These are phyloP conservation scores for Phoenix dactylifera DNA, from an alignment of 176 grass and related monocot genomes.

Conservation along the genomic window DNA sequence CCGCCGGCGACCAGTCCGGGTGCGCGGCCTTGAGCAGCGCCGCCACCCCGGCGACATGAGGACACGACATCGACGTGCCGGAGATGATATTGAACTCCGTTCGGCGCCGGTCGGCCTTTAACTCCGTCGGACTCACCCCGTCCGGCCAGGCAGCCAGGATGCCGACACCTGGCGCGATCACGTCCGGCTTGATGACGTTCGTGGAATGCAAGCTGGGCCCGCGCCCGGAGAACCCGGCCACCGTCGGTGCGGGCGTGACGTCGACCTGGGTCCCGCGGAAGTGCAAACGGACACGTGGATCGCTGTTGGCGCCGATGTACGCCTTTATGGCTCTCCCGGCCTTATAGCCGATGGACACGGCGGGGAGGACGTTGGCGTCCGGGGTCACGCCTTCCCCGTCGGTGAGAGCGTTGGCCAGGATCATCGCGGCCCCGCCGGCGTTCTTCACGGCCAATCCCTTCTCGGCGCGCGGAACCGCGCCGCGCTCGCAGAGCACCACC, in stretches of 20 bases:
- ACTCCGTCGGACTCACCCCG: constrained; percentile 6
- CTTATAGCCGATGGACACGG: neutral
- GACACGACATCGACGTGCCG: constrained; percentile 37
- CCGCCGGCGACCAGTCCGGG: constrained; percentile 34
- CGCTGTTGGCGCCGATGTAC: neutral
- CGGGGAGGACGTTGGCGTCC: constrained; percentile 5
- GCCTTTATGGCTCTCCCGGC: neutral
- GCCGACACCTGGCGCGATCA: constrained; percentile 46
- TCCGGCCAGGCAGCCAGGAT: constrained; percentile 46
- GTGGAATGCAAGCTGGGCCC: constrained; percentile 24
- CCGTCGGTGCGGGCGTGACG: constrained; percentile 20
- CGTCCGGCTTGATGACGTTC: constrained; percentile 51
- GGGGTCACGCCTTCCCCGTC: constrained; percentile 10
- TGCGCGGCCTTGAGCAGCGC: constrained; percentile 25
- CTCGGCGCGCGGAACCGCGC: neutral
- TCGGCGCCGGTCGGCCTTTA: constrained; percentile 22
- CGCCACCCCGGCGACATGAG: constrained; percentile 36
- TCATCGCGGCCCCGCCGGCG: constrained; percentile 33
- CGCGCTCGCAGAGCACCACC: constrained; percentile 46
- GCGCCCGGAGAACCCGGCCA: constrained; percentile 36
- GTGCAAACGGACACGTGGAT: constrained; percentile 15
- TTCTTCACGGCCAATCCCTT: constrained; percentile 29
- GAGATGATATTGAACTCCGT: constrained; percentile 39
- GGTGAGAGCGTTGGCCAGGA: constrained; percentile 5
- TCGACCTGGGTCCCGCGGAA: constrained; percentile 26